phyloP scores from a whole-genome alignment of 2,329 filamentous ascomycete genomes.

The Aspergillus hortae region DNA sequence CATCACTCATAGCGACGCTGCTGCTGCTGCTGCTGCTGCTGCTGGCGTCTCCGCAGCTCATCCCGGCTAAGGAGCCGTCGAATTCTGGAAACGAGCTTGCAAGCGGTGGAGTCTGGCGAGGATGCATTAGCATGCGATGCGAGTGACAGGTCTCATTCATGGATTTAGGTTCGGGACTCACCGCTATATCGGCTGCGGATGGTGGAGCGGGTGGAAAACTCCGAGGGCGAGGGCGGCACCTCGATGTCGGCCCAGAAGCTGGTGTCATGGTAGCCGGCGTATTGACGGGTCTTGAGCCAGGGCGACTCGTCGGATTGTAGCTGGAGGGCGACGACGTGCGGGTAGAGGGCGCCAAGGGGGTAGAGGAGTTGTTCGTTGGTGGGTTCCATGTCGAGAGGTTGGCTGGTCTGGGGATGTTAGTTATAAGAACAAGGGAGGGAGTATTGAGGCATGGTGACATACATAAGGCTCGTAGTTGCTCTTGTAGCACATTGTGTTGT shows the following conservation, averaged over 20 bases:
- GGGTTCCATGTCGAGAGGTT: conserved; percentile 25
- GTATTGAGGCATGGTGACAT: conserved; percentile 12
- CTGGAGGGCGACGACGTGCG: conserved; percentile 36
- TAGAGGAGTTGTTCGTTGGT: conserved; percentile 29
- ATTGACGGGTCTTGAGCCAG: conserved; percentile 24
- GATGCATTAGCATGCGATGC: conserved; percentile 9
- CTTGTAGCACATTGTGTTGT: conserved; percentile 33
- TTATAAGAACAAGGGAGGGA: no score
- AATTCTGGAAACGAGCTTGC: conserved; percentile 30
- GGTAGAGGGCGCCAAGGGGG: conserved; percentile 33
- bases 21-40: conserved; percentile 1
- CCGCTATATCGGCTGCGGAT: conserved; percentile 22
- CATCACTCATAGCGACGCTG: no score
- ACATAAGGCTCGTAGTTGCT: conserved; percentile 40
- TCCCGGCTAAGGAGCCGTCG: conserved; percentile 32
- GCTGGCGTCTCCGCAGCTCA: conserved; percentile 25
- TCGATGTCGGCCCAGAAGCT: conserved; percentile 32
- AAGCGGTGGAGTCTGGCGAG: conserved; percentile 21
- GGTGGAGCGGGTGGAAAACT: conserved; percentile 15
- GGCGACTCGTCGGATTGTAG: conserved; percentile 27
- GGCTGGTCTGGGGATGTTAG: conserved; percentile 12
- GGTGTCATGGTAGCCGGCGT: conserved; percentile 26
- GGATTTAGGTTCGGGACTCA: conserved; percentile 13
- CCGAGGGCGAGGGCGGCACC: conserved; percentile 22
- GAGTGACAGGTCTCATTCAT: conserved; percentile 14